Evolutionary conservation across 768 basidiomycete species (phyloP).

Genomic region (Russula sp.): DNA sequence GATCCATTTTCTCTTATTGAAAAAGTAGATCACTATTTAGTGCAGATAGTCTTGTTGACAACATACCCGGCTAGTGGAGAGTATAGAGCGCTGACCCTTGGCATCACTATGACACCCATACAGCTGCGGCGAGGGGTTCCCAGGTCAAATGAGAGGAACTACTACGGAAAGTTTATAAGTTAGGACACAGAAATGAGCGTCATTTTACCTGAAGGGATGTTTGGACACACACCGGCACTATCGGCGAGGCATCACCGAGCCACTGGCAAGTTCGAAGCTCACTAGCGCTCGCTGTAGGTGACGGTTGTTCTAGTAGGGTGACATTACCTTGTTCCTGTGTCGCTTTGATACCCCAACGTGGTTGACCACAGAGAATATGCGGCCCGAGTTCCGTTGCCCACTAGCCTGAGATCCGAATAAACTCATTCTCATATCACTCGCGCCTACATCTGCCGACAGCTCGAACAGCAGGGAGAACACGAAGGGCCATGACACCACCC

Average conservation of each 20-base stretch:
- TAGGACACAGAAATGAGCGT: not conserved
- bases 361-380: not conserved
- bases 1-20: no score
- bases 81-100: no score
- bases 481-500: not conserved
- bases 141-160: no score
- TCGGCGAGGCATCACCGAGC: not conserved
- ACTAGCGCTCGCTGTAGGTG: not conserved
- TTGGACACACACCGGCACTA: no score
- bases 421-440: not conserved
- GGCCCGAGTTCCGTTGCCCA: constrained; percentile 13
- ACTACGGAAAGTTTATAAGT: no score
- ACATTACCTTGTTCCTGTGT: not conserved
- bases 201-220: not conserved
- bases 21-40: no score
- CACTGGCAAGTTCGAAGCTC: not conserved
- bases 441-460: not conserved
- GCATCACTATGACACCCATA: not conserved
- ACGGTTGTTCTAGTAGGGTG: not conserved
- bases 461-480: not conserved
- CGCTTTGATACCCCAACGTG: not conserved
- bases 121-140: not conserved
- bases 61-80: no score
- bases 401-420: not conserved
- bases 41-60: no score